Evolutionary conservation across 768 basidiomycete genomes (phyloP).

Genomic region (Suillus brevipes): DNA sequence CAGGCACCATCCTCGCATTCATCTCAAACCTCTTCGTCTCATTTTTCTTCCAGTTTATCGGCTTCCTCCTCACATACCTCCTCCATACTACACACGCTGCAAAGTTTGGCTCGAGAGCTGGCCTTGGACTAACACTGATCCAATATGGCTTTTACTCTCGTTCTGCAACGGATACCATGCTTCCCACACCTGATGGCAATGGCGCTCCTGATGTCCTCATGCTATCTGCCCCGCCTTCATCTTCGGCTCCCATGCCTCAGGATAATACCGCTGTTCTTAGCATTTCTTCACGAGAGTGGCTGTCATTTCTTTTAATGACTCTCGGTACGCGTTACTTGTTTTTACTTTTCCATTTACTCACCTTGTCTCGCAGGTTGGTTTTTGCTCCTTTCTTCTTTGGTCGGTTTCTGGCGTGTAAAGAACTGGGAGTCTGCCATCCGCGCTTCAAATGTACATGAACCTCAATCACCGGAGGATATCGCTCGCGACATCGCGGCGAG

Average conservation of each 20-base stretch:
- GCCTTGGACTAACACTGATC: constrained; percentile 93
- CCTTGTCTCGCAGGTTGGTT: constrained; percentile 73
- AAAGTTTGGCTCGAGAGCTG: constrained; percentile 90
- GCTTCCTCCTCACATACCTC: constrained; percentile 89
- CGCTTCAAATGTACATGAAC: constrained; percentile 31
- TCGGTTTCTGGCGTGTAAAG: constrained; percentile 83
- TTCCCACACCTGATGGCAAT: constrained; percentile 20
- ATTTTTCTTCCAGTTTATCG: constrained; percentile 96
- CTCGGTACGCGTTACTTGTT: constrained; percentile 46
- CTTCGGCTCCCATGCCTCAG: constrained; percentile 16
- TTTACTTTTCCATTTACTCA: constrained; percentile 6
- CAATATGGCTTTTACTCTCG: constrained; percentile 86
- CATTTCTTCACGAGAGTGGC: constrained; percentile 74
- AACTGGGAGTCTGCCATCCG: constrained; percentile 79
- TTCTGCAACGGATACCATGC: constrained; percentile 32
- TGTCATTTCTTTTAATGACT: constrained; percentile 91
- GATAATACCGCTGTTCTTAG: constrained; percentile 26
- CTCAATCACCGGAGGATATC: constrained; percentile 40
- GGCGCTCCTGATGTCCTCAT: constrained; percentile 18
- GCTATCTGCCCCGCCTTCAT: constrained; percentile 27
- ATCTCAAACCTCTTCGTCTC: constrained; percentile 79
- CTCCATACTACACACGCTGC: constrained; percentile 91
- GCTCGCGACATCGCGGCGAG: constrained; percentile 54
- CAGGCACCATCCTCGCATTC: constrained; percentile 77
- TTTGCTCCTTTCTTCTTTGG: constrained; percentile 78